Percentiles rank a stretch among this genome's conserved stretches.
Evolutionary conservation across 352 stramenopile species (phyloP).

Genomic region (Plasmopara muralis): DNA sequence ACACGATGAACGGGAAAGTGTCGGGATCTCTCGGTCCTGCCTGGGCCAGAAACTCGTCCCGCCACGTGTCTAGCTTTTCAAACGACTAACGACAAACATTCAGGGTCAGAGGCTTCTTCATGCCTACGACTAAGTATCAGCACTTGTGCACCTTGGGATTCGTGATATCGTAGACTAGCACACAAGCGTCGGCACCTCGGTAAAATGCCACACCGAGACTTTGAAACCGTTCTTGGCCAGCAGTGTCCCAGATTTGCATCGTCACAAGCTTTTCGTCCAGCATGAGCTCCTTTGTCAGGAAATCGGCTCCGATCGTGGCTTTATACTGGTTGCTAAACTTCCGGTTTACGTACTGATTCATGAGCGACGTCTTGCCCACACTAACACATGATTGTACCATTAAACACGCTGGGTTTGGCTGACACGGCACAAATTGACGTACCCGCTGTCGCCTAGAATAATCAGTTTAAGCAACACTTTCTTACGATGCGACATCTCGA

Average conservation of each 20-base stretch:
- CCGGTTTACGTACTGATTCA: constrained; percentile 99
- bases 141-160: constrained; percentile 77
- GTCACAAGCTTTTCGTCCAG: constrained; percentile 95
- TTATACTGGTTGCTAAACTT: constrained; percentile 99
- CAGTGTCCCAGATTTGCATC: constrained; percentile 99
- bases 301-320: constrained; percentile 98
- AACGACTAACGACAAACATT: constrained; percentile 71
- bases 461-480: constrained; percentile 98
- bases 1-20: constrained; percentile 96
- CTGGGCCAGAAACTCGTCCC: constrained; percentile 95
- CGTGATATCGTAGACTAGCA: constrained; percentile 99
- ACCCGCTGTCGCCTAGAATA: constrained; percentile 97
- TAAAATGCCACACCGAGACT: constrained; percentile 98
- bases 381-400: constrained; percentile 33
- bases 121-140: neutral
- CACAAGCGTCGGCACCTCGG: constrained; percentile 94
- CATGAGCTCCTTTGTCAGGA: constrained; percentile 96
- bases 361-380: constrained; percentile 98
- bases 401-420: neutral
- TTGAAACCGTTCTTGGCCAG: constrained; percentile 98
- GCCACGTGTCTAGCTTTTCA: constrained; percentile 97
- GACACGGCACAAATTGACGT: constrained; percentile 19
- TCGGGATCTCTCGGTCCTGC: constrained; percentile 85
- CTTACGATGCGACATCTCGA: constrained; percentile 83
- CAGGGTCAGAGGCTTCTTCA: neutral